Conservation (phyloP, 306 rosid genomes). For the Prunus mongolica region DNA sequence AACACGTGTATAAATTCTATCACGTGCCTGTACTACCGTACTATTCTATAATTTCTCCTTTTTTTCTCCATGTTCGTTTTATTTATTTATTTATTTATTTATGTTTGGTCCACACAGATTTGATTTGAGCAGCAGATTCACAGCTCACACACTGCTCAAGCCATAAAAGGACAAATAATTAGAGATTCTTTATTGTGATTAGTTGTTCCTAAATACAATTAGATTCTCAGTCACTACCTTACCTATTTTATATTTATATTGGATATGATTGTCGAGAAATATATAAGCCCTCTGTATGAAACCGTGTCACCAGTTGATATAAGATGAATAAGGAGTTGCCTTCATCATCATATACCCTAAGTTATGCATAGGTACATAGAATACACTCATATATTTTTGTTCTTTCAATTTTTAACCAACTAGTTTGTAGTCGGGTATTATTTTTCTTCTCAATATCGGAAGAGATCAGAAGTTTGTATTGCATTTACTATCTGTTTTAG, state of each 20-base stretch:
- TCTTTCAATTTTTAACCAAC: not conserved
- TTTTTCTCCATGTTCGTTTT: not conserved
- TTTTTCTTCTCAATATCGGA: not conserved
- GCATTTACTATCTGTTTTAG: no score
- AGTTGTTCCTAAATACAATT: not conserved
- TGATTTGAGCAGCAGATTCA: not conserved
- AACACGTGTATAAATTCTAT: no score
- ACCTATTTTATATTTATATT: not conserved
- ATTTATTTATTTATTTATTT: not conserved
- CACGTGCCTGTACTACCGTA: accelerated
- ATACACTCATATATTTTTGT: no score
- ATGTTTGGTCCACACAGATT: not conserved
- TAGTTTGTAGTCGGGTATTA: not conserved
- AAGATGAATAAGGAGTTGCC: not conserved
- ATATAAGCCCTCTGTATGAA: not conserved
- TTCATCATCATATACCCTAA: no score
- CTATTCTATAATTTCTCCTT: not conserved
- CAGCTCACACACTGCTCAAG: not conserved
- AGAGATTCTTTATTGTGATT: not conserved
- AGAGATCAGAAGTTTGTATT: not conserved
- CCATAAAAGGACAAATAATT: not conserved
- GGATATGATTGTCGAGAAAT: not conserved
- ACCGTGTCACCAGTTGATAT: not conserved
- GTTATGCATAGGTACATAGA: no score
- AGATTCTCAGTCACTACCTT: not conserved